Percentiles rank a stretch among this genome's conserved stretches.
phyloP scores from a whole-genome alignment of 179 eudicot species.

The Beta macrorhiza region DNA sequence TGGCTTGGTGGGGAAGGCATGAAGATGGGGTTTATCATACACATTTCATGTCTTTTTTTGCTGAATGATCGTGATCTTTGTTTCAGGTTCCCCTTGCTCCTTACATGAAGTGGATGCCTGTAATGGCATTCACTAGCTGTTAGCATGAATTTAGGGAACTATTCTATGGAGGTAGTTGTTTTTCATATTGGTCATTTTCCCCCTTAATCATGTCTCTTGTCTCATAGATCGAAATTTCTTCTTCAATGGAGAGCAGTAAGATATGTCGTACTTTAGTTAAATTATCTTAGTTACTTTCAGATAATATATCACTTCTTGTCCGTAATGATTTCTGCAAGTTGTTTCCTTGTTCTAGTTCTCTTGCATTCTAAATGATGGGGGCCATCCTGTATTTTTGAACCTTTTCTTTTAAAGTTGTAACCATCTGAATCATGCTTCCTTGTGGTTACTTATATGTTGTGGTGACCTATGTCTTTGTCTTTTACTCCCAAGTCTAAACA shows the following conservation, averaged over 20 bases:
- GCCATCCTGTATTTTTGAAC: background rate
- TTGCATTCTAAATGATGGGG: background rate
- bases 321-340: background rate
- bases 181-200: background rate
- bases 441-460: background rate
- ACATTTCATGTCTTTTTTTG: background rate
- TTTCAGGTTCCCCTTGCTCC: background rate
- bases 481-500: background rate
- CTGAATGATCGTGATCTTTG: background rate
- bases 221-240: background rate
- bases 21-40: background rate
- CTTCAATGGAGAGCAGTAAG: background rate
- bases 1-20: slow-evolving; percentile 1
- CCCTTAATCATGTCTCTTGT: background rate
- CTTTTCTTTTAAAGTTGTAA: background rate
- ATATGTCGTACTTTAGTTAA: background rate
- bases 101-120: background rate
- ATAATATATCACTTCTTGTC: background rate
- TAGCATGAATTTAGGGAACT: background rate
- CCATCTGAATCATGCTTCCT: slow-evolving; percentile 2
- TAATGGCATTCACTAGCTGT: background rate
- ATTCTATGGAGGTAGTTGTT: background rate
- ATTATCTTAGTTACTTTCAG: background rate
- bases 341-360: background rate
- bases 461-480: background rate